Evolutionary conservation across 2,329 filamentous ascomycete genomes (phyloP).

Genomic region (Allantophomopsis cytisporea): DNA sequence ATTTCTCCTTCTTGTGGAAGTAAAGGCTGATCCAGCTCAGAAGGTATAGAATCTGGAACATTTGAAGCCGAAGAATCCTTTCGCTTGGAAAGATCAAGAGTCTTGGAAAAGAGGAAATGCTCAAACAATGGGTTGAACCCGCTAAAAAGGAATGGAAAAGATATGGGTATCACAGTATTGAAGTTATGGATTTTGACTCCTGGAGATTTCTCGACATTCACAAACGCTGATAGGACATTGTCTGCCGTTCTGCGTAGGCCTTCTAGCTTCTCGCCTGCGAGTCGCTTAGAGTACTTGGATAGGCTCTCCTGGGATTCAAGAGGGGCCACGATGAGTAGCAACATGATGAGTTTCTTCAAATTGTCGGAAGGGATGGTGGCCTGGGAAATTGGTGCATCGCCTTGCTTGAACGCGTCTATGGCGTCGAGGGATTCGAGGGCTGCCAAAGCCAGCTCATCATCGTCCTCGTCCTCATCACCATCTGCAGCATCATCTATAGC

Average conservation of each 20-base stretch:
- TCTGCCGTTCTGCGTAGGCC: constrained; percentile 48
- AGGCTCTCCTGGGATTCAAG: constrained; percentile 51
- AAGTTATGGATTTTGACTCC: constrained; percentile 50
- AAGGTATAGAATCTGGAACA: constrained; percentile 5
- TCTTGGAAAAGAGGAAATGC: constrained; percentile 62
- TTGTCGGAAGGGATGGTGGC: constrained; percentile 64
- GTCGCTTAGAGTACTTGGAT: constrained; percentile 41
- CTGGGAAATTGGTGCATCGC: constrained; percentile 37
- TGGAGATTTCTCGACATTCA: constrained; percentile 48
- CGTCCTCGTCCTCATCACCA: constrained; percentile 28
- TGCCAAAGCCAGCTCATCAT: constrained; percentile 52
- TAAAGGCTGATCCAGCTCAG: constrained; percentile 21
- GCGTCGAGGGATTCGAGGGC: constrained; percentile 57
- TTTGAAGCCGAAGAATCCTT: constrained; percentile 11
- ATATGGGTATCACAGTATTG: constrained; percentile 40
- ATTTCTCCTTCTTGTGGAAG: constrained; percentile 45
- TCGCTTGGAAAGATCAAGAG: constrained; percentile 42
- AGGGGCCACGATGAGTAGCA: constrained; percentile 54
- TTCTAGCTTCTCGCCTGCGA: constrained; percentile 40
- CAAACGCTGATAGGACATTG: constrained; percentile 50
- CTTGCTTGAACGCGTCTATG: constrained; percentile 42
- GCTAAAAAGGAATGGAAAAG: constrained; percentile 52
- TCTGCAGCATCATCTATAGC: constrained; percentile 26
- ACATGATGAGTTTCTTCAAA: constrained; percentile 54
- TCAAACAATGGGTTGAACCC: constrained; percentile 59